These are phyloP conservation scores for Zygoascus sp. DNA, from an alignment of 1,139 yeast genomes.

Conservation along the genomic window DNA sequence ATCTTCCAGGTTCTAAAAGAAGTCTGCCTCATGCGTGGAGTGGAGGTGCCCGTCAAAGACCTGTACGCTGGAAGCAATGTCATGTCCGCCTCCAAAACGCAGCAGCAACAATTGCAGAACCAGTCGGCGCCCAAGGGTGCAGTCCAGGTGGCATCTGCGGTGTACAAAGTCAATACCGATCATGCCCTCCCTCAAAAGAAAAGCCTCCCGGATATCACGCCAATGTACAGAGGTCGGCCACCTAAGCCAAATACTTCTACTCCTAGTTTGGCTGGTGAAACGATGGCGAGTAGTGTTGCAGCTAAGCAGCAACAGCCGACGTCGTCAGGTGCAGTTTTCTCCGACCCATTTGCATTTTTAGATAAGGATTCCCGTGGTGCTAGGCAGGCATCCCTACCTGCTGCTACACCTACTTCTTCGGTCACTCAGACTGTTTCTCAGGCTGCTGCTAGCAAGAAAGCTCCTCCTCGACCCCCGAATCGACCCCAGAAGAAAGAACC, in stretches of 20 bases:
- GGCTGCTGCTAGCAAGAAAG: not conserved
- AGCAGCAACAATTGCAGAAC: not conserved
- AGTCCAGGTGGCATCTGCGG: slow-evolving; percentile 1
- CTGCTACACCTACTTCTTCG: not conserved
- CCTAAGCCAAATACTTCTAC: slow-evolving; percentile 10
- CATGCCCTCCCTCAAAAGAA: slow-evolving; percentile 14
- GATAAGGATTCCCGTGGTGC: slow-evolving; percentile 11
- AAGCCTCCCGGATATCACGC: slow-evolving; percentile 24
- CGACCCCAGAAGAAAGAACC: slow-evolving; percentile 6
- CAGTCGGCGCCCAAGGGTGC: slow-evolving; percentile 8
- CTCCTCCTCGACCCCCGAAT: slow-evolving; percentile 5
- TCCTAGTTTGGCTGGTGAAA: slow-evolving; percentile 8
- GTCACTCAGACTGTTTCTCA: not conserved
- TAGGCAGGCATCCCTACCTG: not conserved
- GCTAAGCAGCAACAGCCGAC: not conserved
- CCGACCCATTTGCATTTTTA: slow-evolving; percentile 20
- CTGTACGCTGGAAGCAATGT: slow-evolving; percentile 20
- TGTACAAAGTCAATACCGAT: slow-evolving; percentile 1
- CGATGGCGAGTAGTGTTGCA: not conserved
- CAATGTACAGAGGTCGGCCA: slow-evolving; percentile 30
- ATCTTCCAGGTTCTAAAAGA: slow-evolving; percentile 76
- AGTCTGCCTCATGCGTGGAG: slow-evolving; percentile 52
- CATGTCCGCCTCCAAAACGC: slow-evolving; percentile 5
- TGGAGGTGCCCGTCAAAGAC: slow-evolving; percentile 48
- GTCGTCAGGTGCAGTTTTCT: slow-evolving; percentile 12